Conservation (phyloP, 2,329 filamentous ascomycete species). For the Lachnellula willkommii region DNA sequence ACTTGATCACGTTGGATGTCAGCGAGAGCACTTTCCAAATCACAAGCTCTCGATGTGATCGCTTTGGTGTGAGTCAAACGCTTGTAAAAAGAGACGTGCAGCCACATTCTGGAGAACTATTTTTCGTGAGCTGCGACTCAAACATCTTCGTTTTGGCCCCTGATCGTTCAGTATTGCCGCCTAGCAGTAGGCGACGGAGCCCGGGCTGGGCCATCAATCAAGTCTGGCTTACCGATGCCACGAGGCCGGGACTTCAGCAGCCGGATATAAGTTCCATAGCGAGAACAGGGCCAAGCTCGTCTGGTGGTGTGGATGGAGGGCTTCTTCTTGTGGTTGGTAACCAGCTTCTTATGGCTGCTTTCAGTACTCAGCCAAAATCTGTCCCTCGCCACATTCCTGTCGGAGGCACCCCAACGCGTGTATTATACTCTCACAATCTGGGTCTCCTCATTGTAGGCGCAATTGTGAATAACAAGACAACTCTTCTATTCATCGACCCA, state of each 20-base stretch:
- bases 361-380: conserved; percentile 41
- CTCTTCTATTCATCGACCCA: conserved; percentile 52
- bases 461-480: conserved; percentile 39
- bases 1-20: conserved; percentile 22
- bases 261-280: conserved; percentile 46
- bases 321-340: conserved; percentile 46
- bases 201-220: conserved; percentile 25
- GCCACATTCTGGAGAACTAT: conserved; percentile 21
- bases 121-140: conserved; percentile 46
- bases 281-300: conserved; percentile 35
- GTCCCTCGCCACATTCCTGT: conserved; percentile 47
- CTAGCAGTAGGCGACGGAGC: not conserved
- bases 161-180: not conserved
- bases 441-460: conserved; percentile 51
- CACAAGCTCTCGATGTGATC: conserved; percentile 13
- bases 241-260: conserved; percentile 41
- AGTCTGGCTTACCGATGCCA: conserved; percentile 49
- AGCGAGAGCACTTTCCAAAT: conserved; percentile 10
- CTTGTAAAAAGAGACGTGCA: conserved; percentile 22
- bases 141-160: conserved; percentile 32
- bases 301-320: conserved; percentile 23
- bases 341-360: conserved; percentile 48
- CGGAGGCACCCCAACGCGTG: conserved; percentile 33
- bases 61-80: conserved; percentile 26
- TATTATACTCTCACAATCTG: conserved; percentile 51